Evolutionary conservation across 257 asterid species (phyloP).

Genomic region (Misopates orontium): DNA sequence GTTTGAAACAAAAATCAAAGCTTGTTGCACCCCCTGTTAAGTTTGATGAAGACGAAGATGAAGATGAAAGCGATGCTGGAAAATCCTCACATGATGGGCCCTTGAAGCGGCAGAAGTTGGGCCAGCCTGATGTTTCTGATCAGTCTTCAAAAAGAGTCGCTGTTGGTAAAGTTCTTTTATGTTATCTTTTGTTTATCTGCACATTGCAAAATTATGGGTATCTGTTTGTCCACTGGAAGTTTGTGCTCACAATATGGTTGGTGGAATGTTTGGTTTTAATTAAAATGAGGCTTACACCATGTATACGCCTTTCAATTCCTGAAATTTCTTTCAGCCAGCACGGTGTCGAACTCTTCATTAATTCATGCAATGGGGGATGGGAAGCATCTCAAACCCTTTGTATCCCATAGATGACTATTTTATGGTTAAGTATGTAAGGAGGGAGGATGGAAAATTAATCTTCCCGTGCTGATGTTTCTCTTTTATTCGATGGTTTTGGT

Average conservation of each 20-base stretch:
- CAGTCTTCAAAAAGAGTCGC: slow-evolving; percentile 45
- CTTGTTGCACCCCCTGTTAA: slow-evolving; percentile 67
- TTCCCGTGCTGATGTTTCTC: neutral
- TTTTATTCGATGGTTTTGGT: neutral
- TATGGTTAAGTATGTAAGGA: neutral
- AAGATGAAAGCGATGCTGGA: slow-evolving; percentile 58
- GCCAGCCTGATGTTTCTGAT: slow-evolving; percentile 44
- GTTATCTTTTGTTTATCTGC: neutral
- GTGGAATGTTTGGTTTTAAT: slow-evolving; percentile 17
- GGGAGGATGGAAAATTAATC: neutral
- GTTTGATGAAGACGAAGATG: slow-evolving; percentile 80
- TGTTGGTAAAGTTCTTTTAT: neutral
- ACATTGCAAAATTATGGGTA: neutral
- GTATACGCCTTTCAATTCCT: neutral
- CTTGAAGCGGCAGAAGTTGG: slow-evolving; percentile 69
- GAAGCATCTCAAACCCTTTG: no score
- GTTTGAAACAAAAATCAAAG: slow-evolving; percentile 86
- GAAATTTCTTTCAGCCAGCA: neutral
- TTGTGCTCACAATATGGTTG: slow-evolving; percentile 23
- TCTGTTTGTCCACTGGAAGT: slow-evolving; percentile 2
- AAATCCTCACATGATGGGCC: slow-evolving; percentile 63
- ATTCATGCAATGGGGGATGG: neutral
- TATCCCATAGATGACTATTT: no score
- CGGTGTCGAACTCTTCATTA: neutral
- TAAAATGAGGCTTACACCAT: slow-evolving; percentile 15